A percentile compares a stretch with the other conserved stretches of the same genome.
phyloP scores from a whole-genome alignment of 805 yeast species.

The Ogataea zsoltii region DNA sequence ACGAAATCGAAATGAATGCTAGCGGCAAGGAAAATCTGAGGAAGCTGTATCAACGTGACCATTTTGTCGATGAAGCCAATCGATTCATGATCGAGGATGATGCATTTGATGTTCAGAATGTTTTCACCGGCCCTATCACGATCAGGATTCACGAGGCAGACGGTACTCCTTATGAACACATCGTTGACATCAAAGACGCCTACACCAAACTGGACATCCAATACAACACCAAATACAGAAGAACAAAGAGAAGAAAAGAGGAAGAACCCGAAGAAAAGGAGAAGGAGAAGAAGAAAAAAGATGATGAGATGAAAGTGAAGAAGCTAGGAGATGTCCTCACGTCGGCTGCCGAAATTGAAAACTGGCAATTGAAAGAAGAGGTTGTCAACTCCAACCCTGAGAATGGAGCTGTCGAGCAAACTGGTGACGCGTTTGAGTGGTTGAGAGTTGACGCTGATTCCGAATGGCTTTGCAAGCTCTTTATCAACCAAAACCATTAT shows the following conservation, averaged over 20 bases:
- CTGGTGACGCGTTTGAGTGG: constrained; percentile 94
- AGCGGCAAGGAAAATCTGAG: constrained; percentile 15
- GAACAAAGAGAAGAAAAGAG: constrained; percentile 65
- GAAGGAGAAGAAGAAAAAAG: constrained; percentile 28
- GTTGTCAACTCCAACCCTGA: constrained; percentile 57
- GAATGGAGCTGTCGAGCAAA: constrained; percentile 40
- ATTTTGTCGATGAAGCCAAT: constrained; percentile 48
- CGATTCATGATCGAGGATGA: constrained; percentile 43
- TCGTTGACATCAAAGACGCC: constrained; percentile 84
- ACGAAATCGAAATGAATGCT: constrained; percentile 17
- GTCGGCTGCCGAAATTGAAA: constrained; percentile 55
- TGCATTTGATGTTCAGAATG: constrained; percentile 43
- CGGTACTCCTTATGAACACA: constrained; percentile 98
- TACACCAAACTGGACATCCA: constrained; percentile 89
- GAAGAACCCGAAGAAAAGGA: constrained; percentile 41
- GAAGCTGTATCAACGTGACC: constrained; percentile 30
- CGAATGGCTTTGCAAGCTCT: constrained; percentile 89
- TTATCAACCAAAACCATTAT: constrained; percentile 86
- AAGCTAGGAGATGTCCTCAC: constrained; percentile 80
- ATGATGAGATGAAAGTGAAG: constrained; percentile 32
- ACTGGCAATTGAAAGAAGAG: constrained; percentile 66
- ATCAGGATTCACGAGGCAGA: constrained; percentile 96
- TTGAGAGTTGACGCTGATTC: constrained; percentile 95
- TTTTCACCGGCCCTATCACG: constrained; percentile 93
- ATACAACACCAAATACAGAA: constrained; percentile 89